These are phyloP conservation scores for Penicillium silybi DNA, from an alignment of 495 filamentous ascomycete genomes.

Conservation along the genomic window DNA sequence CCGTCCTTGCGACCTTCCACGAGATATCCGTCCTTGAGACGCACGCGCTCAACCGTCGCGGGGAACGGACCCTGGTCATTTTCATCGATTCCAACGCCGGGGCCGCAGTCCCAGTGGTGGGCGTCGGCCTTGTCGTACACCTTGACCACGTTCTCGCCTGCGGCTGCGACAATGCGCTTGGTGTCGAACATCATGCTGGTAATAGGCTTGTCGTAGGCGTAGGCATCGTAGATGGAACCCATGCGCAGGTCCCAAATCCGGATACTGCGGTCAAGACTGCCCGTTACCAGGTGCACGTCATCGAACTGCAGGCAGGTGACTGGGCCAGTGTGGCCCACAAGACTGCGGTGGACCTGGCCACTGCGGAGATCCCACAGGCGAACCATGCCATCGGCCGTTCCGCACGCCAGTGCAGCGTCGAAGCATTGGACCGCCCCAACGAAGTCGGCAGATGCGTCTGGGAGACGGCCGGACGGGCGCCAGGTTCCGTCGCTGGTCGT, in stretches of 20 bases:
- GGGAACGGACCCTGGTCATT: constrained; percentile 58
- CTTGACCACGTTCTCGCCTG: constrained; percentile 89
- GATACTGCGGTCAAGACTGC: constrained; percentile 89
- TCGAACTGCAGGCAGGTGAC: constrained; percentile 97
- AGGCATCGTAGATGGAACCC: constrained; percentile 93
- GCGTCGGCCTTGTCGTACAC: constrained; percentile 97
- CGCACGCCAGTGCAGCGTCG: constrained; percentile 94
- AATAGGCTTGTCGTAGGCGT: constrained; percentile 88
- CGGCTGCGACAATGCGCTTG: constrained; percentile 85
- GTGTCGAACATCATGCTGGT: constrained; percentile 98
- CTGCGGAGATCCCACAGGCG: constrained; percentile 94
- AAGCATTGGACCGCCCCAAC: constrained; percentile 95
- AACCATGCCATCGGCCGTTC: constrained; percentile 97
- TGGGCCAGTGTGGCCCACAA: constrained; percentile 94
- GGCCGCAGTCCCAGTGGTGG: constrained; percentile 94
- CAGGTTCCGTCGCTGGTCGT: constrained; percentile 54
- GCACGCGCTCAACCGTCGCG: constrained; percentile 77
- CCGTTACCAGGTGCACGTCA: constrained; percentile 90
- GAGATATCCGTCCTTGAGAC: constrained; percentile 91
- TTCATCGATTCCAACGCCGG: constrained; percentile 60
- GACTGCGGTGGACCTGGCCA: constrained; percentile 91
- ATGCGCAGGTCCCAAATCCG: constrained; percentile 99
- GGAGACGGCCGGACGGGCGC: constrained; percentile 53
- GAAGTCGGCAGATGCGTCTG: constrained; percentile 78
- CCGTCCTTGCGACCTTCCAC: constrained; percentile 88